Conservation (phyloP, 768 basidiomycete species). For the Pulveroboletus sp. region DNA sequence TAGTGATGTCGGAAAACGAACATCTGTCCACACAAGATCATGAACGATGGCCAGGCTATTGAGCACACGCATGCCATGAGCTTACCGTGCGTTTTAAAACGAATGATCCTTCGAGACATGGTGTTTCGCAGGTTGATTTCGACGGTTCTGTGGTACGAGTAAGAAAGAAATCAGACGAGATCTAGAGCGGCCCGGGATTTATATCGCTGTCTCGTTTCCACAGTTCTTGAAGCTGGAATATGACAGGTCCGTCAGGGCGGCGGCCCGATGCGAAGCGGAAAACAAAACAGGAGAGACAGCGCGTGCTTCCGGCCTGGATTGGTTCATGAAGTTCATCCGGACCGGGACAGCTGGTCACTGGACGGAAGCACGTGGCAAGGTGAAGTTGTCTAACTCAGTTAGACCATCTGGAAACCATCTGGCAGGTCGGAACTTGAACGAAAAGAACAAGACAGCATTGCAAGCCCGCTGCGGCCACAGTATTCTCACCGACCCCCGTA, state of each 20-base stretch:
- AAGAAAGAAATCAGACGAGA: too few relatives aligned
- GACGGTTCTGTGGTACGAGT: background rate
- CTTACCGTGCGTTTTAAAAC: conserved; percentile 57
- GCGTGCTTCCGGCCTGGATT: too few relatives aligned
- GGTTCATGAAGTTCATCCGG: background rate
- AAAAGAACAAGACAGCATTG: too few relatives aligned
- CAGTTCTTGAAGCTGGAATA: too few relatives aligned
- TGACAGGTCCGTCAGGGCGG: conserved; percentile 6
- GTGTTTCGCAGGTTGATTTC: background rate
- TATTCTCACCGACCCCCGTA: too few relatives aligned
- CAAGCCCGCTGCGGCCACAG: too few relatives aligned
- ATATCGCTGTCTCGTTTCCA: background rate
- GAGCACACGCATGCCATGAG: background rate
- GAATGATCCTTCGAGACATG: conserved; percentile 46
- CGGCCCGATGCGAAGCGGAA: conserved; percentile 8
- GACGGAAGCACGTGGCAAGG: too few relatives aligned
- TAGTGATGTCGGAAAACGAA: conserved; percentile 89
- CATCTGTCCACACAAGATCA: conserved; percentile 47
- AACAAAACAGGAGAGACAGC: too few relatives aligned
- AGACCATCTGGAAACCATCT: too few relatives aligned
- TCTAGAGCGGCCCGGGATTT: background rate
- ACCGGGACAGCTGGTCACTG: background rate
- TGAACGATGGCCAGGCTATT: background rate
- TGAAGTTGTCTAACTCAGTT: too few relatives aligned
- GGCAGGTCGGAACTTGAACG: too few relatives aligned